Conservation (phyloP, 148 eudicot genomes). For the Silene conica region DNA sequence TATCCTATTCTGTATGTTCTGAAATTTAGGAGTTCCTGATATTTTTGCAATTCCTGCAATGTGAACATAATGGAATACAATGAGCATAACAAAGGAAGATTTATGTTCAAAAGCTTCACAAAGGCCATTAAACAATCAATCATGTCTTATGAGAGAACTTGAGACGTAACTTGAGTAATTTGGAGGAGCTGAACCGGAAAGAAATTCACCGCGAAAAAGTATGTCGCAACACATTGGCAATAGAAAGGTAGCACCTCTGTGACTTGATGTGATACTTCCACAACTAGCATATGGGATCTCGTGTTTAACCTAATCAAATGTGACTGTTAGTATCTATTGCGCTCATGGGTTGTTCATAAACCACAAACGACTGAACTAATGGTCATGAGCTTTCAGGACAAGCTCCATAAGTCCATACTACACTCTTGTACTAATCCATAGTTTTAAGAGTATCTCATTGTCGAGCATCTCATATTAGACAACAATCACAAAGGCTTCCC, state of each 20-base stretch:
- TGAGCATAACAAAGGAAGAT: neutral
- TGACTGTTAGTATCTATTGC: neutral
- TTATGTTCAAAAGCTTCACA: neutral
- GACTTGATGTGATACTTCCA: neutral
- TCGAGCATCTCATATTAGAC: conserved; percentile 10
- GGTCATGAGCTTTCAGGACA: conserved; percentile 11
- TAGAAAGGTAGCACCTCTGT: neutral
- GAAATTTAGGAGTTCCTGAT: neutral
- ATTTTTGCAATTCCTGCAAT: neutral
- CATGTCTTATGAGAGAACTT: neutral
- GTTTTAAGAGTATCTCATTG: neutral
- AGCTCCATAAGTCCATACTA: conserved; percentile 3
- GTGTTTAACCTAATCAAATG: neutral
- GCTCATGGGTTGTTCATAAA: conserved; percentile 3
- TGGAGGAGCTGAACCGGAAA: neutral
- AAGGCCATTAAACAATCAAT: neutral
- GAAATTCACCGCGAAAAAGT: neutral
- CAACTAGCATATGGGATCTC: neutral
- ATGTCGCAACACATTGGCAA: neutral
- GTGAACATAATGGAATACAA: neutral
- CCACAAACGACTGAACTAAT: conserved; percentile 5
- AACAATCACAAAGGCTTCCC: neutral
- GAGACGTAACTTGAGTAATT: neutral
- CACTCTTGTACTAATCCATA: conserved; percentile 15
- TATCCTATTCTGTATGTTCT: neutral